Conservation (phyloP, 2,329 filamentous ascomycete genomes). For the Calonectria hawksworthii region DNA sequence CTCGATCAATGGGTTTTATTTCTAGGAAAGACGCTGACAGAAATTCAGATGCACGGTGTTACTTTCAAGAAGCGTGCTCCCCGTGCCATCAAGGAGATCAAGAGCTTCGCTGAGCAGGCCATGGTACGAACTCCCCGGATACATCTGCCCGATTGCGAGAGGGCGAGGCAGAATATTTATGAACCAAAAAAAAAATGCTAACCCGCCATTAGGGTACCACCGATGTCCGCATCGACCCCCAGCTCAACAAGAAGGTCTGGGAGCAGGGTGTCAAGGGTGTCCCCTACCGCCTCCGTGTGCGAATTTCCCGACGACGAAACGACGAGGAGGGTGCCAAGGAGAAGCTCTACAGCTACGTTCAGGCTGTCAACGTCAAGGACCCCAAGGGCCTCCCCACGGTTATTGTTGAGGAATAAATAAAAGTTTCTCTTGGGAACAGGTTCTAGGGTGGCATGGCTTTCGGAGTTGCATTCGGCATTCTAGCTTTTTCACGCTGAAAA, state of each 20-base stretch:
- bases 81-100: slow-evolving; percentile 99
- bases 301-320: slow-evolving; percentile 99
- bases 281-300: slow-evolving; percentile 95
- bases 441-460: slow-evolving; percentile 61
- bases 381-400: slow-evolving; percentile 96
- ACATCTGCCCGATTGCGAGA: slow-evolving; percentile 25
- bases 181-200: slow-evolving; percentile 33
- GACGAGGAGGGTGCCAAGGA: slow-evolving; percentile 99
- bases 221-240: slow-evolving; percentile 98
- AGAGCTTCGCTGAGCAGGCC: slow-evolving; percentile 89
- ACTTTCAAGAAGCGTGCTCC: slow-evolving; percentile 99
- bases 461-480: slow-evolving; percentile 62
- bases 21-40: slow-evolving; percentile 34
- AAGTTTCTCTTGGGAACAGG: slow-evolving; percentile 56
- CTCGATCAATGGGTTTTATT: slow-evolving; percentile 29
- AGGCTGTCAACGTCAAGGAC: slow-evolving; percentile 99
- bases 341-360: slow-evolving; percentile 99
- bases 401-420: slow-evolving; percentile 81
- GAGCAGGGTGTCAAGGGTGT: slow-evolving; percentile 99
- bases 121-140: slow-evolving; percentile 80
- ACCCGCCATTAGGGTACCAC: slow-evolving; percentile 80
- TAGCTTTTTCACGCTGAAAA: slow-evolving; percentile 59
- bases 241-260: slow-evolving; percentile 99
- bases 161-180: slow-evolving; percentile 23
- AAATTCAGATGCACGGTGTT: slow-evolving; percentile 88